These are phyloP conservation scores for Fonsecaea nubica DNA, from an alignment of 2,329 filamentous ascomycete species.

Conservation along the genomic window DNA sequence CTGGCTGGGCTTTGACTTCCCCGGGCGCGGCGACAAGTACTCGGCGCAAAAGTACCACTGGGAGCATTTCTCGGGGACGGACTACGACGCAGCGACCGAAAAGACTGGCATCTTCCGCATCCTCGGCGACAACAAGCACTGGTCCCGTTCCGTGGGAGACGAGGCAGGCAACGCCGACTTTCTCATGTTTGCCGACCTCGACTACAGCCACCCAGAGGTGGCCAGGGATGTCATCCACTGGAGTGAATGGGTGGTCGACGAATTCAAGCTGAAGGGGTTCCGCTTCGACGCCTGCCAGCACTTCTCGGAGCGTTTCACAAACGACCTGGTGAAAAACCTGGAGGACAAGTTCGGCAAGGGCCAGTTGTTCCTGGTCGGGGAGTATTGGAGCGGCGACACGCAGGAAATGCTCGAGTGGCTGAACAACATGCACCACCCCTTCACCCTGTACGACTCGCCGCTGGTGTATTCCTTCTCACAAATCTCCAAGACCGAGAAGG, in stretches of 20 bases:
- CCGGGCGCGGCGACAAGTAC: conserved; percentile 65
- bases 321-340: conserved; percentile 66
- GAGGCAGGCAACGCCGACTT: conserved; percentile 70
- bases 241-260: conserved; percentile 70
- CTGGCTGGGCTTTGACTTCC: conserved; percentile 72
- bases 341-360: conserved; percentile 56
- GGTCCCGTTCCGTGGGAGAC: conserved; percentile 67
- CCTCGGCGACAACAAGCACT: conserved; percentile 66
- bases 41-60: conserved; percentile 69
- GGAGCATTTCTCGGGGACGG: conserved; percentile 72
- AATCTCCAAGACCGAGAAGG: conserved; percentile 62
- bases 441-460: conserved; percentile 71
- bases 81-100: conserved; percentile 65
- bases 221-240: conserved; percentile 68
- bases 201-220: conserved; percentile 70
- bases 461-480: conserved; percentile 71
- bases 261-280: conserved; percentile 69
- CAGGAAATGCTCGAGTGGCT: conserved; percentile 59
- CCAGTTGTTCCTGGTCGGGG: conserved; percentile 70
- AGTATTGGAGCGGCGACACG: conserved; percentile 70
- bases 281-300: conserved; percentile 76
- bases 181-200: conserved; percentile 72
- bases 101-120: conserved; percentile 69
- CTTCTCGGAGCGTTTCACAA: conserved; percentile 70
- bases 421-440: conserved; percentile 63